Evolutionary conservation across 192 early-diverging fungal genomes (phyloP), one percentile per base, ranked within the genome.

Genomic region (Backusella australiensis): DNA sequence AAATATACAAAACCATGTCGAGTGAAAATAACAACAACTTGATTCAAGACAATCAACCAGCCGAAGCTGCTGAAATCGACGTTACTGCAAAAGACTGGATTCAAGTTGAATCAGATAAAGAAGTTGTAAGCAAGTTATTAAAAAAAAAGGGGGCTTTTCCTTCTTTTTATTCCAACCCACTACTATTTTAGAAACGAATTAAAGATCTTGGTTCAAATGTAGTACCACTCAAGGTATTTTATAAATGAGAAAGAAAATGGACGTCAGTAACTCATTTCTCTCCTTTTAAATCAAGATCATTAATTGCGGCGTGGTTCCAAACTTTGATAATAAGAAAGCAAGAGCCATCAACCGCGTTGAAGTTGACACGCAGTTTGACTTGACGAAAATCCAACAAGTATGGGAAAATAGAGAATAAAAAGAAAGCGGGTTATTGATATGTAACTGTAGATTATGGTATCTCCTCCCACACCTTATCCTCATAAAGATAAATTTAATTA

Each of bases 401-500:
- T 35, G 34, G 6, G 32, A 32, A 52, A 34, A 19, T 3, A 3
- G 15, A 44, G 11, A 44, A 15, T 44, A 17, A 42, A 12, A 39
- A 9, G n/a, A 21, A 39, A 52, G 34, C n/a, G 26, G 44, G 41
- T 34, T 15, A 26, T 19, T 3, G 8, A 29, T 15, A 11, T 63
- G 56, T 26, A 14, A 26, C 1, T 19, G 14, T 5, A 76, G 75
- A 80, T 90, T 72, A 85, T 90, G 89, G 85, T 89, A 11, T 88
- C 89, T 15, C 82, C 87, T 5, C 75, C 86, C 2, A 66, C 82
- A 26, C 32, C 70, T 21, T 90, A 87, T 75, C 86, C 87, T 1
- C 81, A 87, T 74, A 86, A 86, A 68, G 81, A 76, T 15, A 78
- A 85, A 49, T 87, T 83, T 78, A 77, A 75, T 69, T 88, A 87